Evolutionary conservation across 768 basidiomycete species (phyloP).

Genomic region (Rhodotorula paludigena): DNA sequence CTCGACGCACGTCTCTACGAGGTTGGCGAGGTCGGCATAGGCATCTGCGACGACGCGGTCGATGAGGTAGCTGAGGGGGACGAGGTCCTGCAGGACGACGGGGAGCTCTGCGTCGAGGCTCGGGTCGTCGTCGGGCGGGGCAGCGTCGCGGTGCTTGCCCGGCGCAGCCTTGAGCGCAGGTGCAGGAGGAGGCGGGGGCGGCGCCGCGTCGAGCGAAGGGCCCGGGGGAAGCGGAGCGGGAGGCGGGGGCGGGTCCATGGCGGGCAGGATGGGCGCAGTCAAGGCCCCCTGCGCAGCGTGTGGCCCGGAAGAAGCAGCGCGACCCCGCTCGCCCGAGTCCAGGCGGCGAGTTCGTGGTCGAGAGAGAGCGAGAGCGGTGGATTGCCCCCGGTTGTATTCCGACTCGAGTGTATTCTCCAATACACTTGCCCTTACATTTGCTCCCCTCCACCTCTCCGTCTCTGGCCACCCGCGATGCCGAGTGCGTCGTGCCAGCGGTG

Average conservation of each 20-base stretch:
- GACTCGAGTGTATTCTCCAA: no score
- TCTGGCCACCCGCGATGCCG: no score
- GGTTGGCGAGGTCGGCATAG: slow-evolving; percentile 74
- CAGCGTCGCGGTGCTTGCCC: neutral
- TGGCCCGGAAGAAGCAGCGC: no score
- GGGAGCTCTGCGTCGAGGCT: slow-evolving; percentile 69
- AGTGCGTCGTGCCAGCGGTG: slow-evolving; percentile 24
- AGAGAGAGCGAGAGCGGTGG: no score
- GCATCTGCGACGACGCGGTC: slow-evolving; percentile 71
- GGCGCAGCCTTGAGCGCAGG: neutral
- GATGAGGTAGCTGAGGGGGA: slow-evolving; percentile 66
- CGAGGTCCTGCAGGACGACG: slow-evolving; percentile 65
- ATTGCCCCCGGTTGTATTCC: no score
- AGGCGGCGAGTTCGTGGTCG: no score
- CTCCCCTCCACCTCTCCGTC: no score
- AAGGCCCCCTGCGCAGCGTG: no score
- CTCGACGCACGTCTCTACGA: slow-evolving; percentile 89
- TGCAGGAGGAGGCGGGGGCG: neutral
- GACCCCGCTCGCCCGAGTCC: no score
- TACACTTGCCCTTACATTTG: no score
- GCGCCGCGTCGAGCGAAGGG: neutral
- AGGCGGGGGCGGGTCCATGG: neutral
- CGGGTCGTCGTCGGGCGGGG: neutral
- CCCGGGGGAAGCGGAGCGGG: neutral
- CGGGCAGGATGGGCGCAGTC: no score